Evolutionary conservation across 768 basidiomycete genomes (phyloP).

Genomic region (Termitomyces sp.): DNA sequence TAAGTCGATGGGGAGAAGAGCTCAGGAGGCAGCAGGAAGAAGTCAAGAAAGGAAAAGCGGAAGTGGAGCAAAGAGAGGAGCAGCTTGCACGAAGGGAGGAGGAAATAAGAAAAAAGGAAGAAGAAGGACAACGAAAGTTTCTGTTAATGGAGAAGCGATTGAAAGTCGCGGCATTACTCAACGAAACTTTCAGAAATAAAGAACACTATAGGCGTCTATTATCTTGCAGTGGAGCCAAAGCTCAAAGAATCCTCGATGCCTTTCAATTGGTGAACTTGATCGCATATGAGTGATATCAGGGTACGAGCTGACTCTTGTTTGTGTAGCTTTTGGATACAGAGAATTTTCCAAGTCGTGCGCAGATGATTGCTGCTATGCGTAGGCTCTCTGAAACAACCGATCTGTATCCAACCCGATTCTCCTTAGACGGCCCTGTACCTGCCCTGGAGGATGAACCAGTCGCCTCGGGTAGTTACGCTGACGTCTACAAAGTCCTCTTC

Average conservation of each 20-base stretch:
- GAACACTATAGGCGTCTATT: background rate
- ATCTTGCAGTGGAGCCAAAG: background rate
- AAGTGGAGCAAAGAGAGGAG: background rate
- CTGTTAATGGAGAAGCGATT: background rate
- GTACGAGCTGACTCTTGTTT: background rate
- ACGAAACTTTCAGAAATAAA: background rate
- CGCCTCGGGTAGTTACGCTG: background rate
- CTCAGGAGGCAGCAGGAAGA: no score
- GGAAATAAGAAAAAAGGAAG: background rate
- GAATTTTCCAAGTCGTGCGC: background rate
- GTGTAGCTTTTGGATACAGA: slow-evolving; percentile 2
- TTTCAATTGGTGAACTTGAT: slow-evolving; percentile 1
- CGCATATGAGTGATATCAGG: background rate
- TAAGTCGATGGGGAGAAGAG: no score
- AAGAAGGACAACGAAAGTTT: background rate
- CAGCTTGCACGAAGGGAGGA: background rate
- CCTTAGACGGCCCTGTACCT: background rate
- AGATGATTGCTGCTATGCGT: slow-evolving; percentile 6
- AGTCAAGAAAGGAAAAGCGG: no score
- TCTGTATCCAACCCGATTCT: slow-evolving; percentile 2
- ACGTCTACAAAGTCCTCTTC: background rate
- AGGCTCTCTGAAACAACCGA: background rate
- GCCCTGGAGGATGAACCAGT: background rate
- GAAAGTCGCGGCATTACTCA: background rate
- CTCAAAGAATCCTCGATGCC: slow-evolving; percentile 1